A percentile compares a stretch with the other conserved stretches of the same genome.
Conservation (phyloP, 768 basidiomycete genomes). For the Strobilomyces dryophilus region DNA sequence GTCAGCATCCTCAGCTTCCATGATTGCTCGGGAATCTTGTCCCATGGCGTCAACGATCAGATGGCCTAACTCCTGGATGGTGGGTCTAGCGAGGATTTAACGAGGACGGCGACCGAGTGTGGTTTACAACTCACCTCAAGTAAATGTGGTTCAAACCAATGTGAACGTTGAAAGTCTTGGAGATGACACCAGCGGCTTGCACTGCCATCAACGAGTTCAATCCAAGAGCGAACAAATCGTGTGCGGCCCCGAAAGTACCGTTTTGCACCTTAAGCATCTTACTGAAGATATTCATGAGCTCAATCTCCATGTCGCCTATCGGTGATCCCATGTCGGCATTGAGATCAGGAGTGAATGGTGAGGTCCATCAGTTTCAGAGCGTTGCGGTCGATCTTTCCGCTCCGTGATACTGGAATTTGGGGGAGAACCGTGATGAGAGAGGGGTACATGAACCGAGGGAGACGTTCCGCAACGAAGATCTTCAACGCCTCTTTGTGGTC, state of each 20-base stretch:
- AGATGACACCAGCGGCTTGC: constrained; percentile 27
- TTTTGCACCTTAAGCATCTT: constrained; percentile 20
- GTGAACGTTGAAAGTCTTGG: constrained; percentile 28
- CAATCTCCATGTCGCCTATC: constrained; percentile 23
- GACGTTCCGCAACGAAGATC: constrained; percentile 25
- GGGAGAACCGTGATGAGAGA: constrained; percentile 26
- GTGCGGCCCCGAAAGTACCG: constrained; percentile 22
- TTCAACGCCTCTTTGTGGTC: constrained; percentile 20
- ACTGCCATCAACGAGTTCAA: constrained; percentile 32
- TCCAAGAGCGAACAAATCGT: constrained; percentile 29
- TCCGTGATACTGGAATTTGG: constrained; percentile 22
- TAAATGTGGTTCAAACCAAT: constrained; percentile 29
- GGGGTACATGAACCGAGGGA: constrained; percentile 32
- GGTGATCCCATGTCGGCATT: constrained; percentile 24
- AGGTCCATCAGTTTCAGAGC: constrained; percentile 28
- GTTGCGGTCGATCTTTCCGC: constrained; percentile 28
- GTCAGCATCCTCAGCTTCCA: constrained; percentile 30
- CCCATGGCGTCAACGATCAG: constrained; percentile 28
- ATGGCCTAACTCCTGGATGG: constrained; percentile 22
- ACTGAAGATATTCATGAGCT: constrained; percentile 25
- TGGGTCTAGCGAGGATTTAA: constrained; percentile 16
- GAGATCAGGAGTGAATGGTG: constrained; percentile 19
- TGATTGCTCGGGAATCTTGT: constrained; percentile 27
- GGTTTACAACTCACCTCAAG: constrained; percentile 18
- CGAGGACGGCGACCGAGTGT: neutral